Base-by-base conservation (phyloP, 1,284 basidiomycete species). In the Mrakiaceae sp. region DNA sequence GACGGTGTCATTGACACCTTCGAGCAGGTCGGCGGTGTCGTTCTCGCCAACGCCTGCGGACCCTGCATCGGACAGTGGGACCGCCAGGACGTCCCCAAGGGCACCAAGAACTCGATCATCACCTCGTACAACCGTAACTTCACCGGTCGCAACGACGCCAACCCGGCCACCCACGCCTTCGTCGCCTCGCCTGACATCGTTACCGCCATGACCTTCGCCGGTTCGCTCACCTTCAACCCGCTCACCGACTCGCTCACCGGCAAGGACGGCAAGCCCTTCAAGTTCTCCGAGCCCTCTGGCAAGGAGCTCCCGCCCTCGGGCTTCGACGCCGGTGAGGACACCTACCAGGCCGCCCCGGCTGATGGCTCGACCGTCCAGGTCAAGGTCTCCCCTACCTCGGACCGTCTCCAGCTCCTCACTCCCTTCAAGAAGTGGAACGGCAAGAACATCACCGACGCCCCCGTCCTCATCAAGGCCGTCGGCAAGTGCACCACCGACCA, bases 41-140 rank as follows among this genome's bases (percentile, higher is more conserved):
- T 99, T 53, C 86, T 98, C 66, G 96, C 96, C 71, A 99, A 98
- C 77, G 95, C 95, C 66, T 99, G 95, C 76, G 95, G 95, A 69
- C 95, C 94, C 74, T 98, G 95, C 80, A 98, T 98, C 72, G 96
- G 95, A 74, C 95, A 98, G 78, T 98, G 96, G 96, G 93, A 98
- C 80, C 84, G 95, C 74, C 80, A 85, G 72, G 96, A 98, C 74
- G 89, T 98, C 66, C 87, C 89, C 83, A 99, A 94, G 85, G 95
- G 95, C 74, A 90, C 90, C 72, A 82, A 84, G 74, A 98, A 98
- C 86, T 93, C 92, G 42, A 86, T 97, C 81, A 91, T 98, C 79
- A 96, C 95, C 63, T 98, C 94, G 42, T 98, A 98, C 86, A 98
- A 98, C 87, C 93, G 96, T 79, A 98, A 98, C 87, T 98, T 98